Conservation (phyloP, 352 stramenopile genomes). For the Globisporangium parvum region DNA sequence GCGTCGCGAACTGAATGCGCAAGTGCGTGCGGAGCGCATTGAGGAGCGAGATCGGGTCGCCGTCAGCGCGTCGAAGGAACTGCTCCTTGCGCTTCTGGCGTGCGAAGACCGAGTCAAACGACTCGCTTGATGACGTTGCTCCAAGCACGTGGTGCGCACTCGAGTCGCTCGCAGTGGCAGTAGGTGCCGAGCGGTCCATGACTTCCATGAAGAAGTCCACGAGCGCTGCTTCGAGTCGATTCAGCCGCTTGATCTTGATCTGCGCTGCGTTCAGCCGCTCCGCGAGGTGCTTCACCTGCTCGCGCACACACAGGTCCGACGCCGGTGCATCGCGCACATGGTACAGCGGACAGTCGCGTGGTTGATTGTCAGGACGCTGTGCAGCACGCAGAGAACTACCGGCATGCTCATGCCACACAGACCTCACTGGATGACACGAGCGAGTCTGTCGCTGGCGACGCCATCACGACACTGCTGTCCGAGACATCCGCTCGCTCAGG, state of each 20-base stretch:
- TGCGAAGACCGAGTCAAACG: conserved; percentile 31
- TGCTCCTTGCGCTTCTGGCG: conserved; percentile 49
- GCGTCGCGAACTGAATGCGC: conserved; percentile 49
- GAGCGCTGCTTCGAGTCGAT: conserved; percentile 55
- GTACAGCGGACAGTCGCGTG: too few species aligned
- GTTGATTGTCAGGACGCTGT: too few species aligned
- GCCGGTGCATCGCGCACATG: too few species aligned
- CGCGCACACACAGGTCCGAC: background rate
- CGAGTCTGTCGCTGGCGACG: too few species aligned
- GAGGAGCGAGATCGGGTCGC: conserved; percentile 60
- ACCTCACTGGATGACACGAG: too few species aligned
- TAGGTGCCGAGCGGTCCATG: conserved; percentile 27
- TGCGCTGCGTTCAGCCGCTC: conserved; percentile 59
- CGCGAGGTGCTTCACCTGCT: conserved; percentile 50
- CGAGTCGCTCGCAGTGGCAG: background rate
- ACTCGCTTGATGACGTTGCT: conserved; percentile 9
- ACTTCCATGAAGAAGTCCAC: conserved; percentile 74
- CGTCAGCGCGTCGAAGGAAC: conserved; percentile 46
- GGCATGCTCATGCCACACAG: background rate
- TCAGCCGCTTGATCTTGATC: conserved; percentile 56
- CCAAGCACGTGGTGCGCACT: background rate
- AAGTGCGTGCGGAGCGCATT: conserved; percentile 65
- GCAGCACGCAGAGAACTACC: too few species aligned
- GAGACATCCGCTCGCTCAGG: too few species aligned
- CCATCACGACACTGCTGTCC: too few species aligned